Percentiles rank a stretch among this genome's conserved stretches.
These are phyloP conservation scores for Microdochium nivale DNA, from an alignment of 2,329 filamentous ascomycete genomes.

Conservation along the genomic window DNA sequence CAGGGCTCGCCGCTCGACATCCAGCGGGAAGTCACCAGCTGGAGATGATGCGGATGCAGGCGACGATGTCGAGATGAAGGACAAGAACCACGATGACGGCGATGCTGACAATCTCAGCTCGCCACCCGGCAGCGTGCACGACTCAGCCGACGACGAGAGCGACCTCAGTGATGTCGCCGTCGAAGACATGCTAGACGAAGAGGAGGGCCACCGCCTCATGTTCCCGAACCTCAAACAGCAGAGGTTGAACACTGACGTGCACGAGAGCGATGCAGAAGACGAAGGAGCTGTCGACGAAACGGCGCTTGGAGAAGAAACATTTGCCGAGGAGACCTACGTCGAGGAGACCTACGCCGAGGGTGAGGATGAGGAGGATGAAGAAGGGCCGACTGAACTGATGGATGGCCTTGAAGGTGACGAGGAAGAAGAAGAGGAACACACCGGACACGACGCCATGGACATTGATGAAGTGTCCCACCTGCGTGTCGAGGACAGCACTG, in stretches of 20 bases:
- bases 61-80: constrained; percentile 35
- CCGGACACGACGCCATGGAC: constrained; percentile 3
- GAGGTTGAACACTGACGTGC: constrained; percentile 18
- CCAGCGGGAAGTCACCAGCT: constrained; percentile 37
- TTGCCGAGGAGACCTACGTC: neutral
- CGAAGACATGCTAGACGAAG: constrained; percentile 42
- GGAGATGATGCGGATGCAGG: constrained; percentile 16
- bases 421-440: constrained; percentile 5
- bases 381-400: constrained; percentile 6
- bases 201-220: constrained; percentile 42
- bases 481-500: neutral
- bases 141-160: constrained; percentile 61
- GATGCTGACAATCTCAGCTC: constrained; percentile 29
- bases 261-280: constrained; percentile 7
- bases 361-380: constrained; percentile 12
- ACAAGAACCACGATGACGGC: constrained; percentile 23
- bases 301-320: neutral
- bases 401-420: constrained; percentile 8
- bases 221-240: constrained; percentile 38
- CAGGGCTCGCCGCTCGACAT: constrained; percentile 44
- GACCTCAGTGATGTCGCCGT: constrained; percentile 57
- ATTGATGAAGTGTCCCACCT: constrained; percentile 1
- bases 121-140: constrained; percentile 50
- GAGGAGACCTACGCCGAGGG: constrained; percentile 12
- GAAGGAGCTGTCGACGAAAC: constrained; percentile 8